A percentile compares a stretch with the other conserved stretches of the same genome.
These are phyloP conservation scores for Didymella sp. DNA, from an alignment of 2,329 filamentous ascomycete genomes.

Conservation along the genomic window DNA sequence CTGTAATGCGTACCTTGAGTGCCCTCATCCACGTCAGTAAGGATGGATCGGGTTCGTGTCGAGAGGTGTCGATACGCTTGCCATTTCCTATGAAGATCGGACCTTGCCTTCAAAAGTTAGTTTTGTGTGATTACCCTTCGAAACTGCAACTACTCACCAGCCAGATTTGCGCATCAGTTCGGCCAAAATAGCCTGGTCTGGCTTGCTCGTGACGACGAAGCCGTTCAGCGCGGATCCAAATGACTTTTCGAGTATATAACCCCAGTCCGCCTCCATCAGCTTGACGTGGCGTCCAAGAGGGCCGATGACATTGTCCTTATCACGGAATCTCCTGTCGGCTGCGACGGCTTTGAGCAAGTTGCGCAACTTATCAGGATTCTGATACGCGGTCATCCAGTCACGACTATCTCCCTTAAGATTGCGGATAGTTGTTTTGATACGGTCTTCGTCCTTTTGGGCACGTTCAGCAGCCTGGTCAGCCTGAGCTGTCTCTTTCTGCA, in stretches of 20 bases:
- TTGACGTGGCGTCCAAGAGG: slow-evolving; percentile 82
- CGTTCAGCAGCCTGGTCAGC: slow-evolving; percentile 38
- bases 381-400: slow-evolving; percentile 69
- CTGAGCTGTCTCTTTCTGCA: slow-evolving; percentile 29
- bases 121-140: too few species aligned
- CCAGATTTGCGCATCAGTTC: slow-evolving; percentile 67
- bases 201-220: slow-evolving; percentile 81
- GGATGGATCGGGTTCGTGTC: slow-evolving; percentile 74
- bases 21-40: slow-evolving; percentile 82
- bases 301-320: slow-evolving; percentile 71
- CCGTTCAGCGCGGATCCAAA: slow-evolving; percentile 73
- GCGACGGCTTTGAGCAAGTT: slow-evolving; percentile 72
- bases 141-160: slow-evolving; percentile 51
- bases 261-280: slow-evolving; percentile 82
- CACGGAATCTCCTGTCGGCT: slow-evolving; percentile 70
- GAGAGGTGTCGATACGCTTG: slow-evolving; percentile 62
- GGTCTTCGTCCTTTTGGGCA: slow-evolving; percentile 58
- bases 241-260: slow-evolving; percentile 77
- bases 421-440: slow-evolving; percentile 60
- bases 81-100: slow-evolving; percentile 71
- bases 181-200: slow-evolving; percentile 74
- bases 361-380: slow-evolving; percentile 61
- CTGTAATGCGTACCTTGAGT: slow-evolving; percentile 60
- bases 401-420: slow-evolving; percentile 63
- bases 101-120: slow-evolving; percentile 48